Percentiles rank a stretch among this genome's conserved stretches.
phyloP scores from a whole-genome alignment of 2,329 filamentous ascomycete genomes.

The Colletotrichum nymphaeae region DNA sequence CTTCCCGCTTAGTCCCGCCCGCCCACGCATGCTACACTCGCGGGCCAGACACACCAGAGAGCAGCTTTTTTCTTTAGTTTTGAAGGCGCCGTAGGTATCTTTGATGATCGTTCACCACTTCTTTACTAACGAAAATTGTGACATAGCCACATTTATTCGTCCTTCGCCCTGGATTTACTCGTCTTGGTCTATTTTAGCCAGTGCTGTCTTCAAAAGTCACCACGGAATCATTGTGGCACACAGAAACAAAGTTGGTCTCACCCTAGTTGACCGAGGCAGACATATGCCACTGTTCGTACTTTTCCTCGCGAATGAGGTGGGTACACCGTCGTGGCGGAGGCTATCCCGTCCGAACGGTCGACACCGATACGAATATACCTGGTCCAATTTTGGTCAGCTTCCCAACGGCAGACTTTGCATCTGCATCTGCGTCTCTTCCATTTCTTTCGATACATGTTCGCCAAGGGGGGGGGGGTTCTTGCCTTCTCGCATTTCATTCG shows the following conservation, averaged over 20 bases:
- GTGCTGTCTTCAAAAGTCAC: not conserved
- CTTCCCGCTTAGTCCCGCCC: conserved; percentile 9
- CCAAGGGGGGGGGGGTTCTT: not conserved
- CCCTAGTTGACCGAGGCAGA: not conserved
- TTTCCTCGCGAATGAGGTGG: not conserved
- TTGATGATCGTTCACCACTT: no score
- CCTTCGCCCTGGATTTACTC: no score
- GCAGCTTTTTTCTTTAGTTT: not conserved
- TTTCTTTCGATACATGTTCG: not conserved
- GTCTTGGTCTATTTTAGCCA: not conserved
- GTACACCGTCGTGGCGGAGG: not conserved
- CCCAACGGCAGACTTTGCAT: conserved; percentile 10
- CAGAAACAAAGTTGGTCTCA: not conserved
- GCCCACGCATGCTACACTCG: not conserved
- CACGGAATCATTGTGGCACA: not conserved
- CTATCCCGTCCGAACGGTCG: not conserved
- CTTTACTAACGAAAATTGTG: no score
- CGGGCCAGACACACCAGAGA: not conserved
- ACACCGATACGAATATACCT: not conserved
- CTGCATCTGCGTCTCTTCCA: conserved; percentile 18
- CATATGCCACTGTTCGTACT: not conserved
- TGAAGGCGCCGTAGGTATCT: not conserved
- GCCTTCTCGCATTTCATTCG: not conserved
- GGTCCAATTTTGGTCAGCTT: not conserved
- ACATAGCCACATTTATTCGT: no score